phyloP scores from a whole-genome alignment of 805 yeast genomes.

The Nakazawaea anatomiae region DNA sequence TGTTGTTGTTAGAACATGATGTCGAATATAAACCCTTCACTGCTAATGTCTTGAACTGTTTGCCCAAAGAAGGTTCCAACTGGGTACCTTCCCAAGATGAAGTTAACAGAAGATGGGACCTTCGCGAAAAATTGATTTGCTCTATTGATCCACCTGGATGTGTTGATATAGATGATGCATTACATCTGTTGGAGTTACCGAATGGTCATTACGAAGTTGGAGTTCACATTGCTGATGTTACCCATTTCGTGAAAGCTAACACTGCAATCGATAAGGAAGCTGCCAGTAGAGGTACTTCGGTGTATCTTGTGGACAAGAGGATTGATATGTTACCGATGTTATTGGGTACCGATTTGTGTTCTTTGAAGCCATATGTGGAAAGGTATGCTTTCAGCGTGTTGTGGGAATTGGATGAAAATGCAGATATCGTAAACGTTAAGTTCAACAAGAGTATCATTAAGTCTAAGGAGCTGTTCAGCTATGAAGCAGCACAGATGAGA shows the following conservation, averaged over 20 bases:
- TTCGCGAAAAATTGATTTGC: constrained; percentile 85
- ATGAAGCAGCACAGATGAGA: constrained; percentile 86
- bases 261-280: constrained; percentile 94
- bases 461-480: constrained; percentile 92
- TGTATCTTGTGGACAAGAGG: constrained; percentile 94
- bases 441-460: constrained; percentile 84
- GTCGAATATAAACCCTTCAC: constrained; percentile 96
- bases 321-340: constrained; percentile 97
- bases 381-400: constrained; percentile 92
- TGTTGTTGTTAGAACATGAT: constrained; percentile 87
- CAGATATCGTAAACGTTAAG: constrained; percentile 72
- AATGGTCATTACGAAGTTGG: constrained; percentile 97
- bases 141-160: constrained; percentile 97
- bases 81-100: constrained; percentile 78
- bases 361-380: constrained; percentile 91
- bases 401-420: constrained; percentile 90
- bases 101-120: constrained; percentile 65
- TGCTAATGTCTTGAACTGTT: constrained; percentile 82
- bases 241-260: constrained; percentile 91
- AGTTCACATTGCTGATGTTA: constrained; percentile 98
- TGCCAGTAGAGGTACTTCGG: constrained; percentile 95
- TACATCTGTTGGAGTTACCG: constrained; percentile 78
- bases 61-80: constrained; percentile 88
- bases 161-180: constrained; percentile 98
- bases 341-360: constrained; percentile 92